Conservation (phyloP, 1,284 basidiomycete species). For the Fomitopsis pinicola region DNA sequence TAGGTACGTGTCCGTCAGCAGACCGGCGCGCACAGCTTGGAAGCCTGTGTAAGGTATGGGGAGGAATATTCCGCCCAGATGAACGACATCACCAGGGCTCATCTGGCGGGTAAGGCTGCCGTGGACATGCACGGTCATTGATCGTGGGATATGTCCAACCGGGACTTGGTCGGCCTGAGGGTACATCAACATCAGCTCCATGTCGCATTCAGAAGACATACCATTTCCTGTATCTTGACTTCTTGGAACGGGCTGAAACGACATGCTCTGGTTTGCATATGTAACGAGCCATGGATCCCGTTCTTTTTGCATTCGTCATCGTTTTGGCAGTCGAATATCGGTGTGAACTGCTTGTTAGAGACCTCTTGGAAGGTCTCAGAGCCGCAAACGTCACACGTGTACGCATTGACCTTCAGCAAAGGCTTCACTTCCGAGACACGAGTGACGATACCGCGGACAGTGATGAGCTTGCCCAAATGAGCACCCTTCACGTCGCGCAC, state of each 20-base stretch:
- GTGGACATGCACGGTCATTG: conserved; percentile 95
- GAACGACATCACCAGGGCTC: conserved; percentile 95
- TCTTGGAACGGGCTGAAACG: conserved; percentile 99
- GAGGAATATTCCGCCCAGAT: conserved; percentile 86
- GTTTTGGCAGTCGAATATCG: conserved; percentile 85
- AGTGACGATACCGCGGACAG: conserved; percentile 96
- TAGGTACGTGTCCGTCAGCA: conserved; percentile 96
- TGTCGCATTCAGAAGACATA: conserved; percentile 27
- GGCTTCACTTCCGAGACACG: conserved; percentile 99
- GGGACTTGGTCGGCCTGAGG: conserved; percentile 95
- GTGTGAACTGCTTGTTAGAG: conserved; percentile 88
- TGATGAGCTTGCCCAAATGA: conserved; percentile 90
- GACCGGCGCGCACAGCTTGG: conserved; percentile 88
- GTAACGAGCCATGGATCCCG: conserved; percentile 84
- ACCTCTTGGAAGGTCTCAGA: conserved; percentile 99
- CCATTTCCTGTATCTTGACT: conserved; percentile 99
- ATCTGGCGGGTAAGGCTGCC: conserved; percentile 87
- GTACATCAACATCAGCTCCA: background rate
- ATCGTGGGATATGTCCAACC: conserved; percentile 97
- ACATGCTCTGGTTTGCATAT: conserved; percentile 97
- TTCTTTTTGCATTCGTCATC: conserved; percentile 82
- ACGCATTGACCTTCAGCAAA: conserved; percentile 94
- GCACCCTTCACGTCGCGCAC: conserved; percentile 87
- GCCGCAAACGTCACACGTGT: conserved; percentile 97
- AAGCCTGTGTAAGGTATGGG: conserved; percentile 89